Evolutionary conservation across 805 yeast species (phyloP), one percentile per base, ranked within the genome.

Genomic region (Candida mattraensis): DNA sequence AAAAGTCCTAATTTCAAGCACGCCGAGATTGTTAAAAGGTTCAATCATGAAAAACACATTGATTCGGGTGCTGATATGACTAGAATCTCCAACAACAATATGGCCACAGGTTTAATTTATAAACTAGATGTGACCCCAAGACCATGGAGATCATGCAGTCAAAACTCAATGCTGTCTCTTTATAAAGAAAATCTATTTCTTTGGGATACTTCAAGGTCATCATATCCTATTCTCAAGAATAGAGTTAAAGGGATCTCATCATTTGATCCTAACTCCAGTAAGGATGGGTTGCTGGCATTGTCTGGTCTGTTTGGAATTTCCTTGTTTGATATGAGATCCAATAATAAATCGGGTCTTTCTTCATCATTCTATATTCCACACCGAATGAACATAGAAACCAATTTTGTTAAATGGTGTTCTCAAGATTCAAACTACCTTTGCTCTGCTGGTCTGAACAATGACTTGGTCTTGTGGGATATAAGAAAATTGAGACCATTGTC

Each of bases 1-100:
- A 64, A 62, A 5, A 37, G 40, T 18, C 19, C 45, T 2, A 70
- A 51, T 3, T 56, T 61, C 15, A 56, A 70, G 16, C 66, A 72
- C 37, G 96, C 96, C 0, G 87, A 80, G 55, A 82, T 88, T 14
- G 63, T 83, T 43, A 83, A 79, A 54, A 66, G 94, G 24, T 88
- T 81, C 64, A 86, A 86, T 58, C 96, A 88, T 62, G 65, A 72
- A 33, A 80, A 80, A 47, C 88, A 81, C 53, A 57, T 85, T 36
- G 58, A 55, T 19, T 45, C 57, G 13, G 5, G 33, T 13, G 55
- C 53, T 11, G 35, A 44, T 43, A 57, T 28, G 51, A 25, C 37
- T 19, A 58, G 42, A 37, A 63, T 51, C 48, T 54, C 24, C 50
- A 62, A 51, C 33, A 56, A 39, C 33, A 45, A 30, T 37, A 36